A percentile compares a stretch with the other conserved stretches of the same genome.
Conservation (phyloP, 352 stramenopile species). For the Thalassiosira gravida region DNA sequence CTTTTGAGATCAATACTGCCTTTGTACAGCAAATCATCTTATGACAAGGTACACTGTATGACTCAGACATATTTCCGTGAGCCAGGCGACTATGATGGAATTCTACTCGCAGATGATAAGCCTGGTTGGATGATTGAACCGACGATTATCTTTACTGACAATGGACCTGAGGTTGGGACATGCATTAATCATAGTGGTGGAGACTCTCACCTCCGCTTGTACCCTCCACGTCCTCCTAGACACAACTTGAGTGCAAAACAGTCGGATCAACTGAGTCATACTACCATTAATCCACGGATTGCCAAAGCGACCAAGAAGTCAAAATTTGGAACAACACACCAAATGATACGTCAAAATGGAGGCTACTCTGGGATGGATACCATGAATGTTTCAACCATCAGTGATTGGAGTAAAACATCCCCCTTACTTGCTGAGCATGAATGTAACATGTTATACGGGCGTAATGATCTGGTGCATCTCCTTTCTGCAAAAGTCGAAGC, state of each 20-base stretch:
- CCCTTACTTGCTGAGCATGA: neutral
- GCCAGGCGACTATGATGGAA: neutral
- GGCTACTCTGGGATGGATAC: neutral
- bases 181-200: neutral
- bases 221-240: neutral
- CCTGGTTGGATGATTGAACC: no score
- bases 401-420: neutral
- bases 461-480: neutral
- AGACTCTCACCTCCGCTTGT: neutral
- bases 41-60: neutral
- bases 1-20: conserved; percentile 5
- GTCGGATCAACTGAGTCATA: neutral
- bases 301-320: neutral
- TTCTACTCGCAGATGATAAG: no score
- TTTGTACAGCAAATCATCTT: neutral
- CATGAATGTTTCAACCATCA: neutral
- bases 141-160: neutral
- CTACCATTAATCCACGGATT: neutral
- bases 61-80: neutral
- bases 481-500: conserved; percentile 4
- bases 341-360: neutral
- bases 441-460: neutral
- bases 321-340: no score
- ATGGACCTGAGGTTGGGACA: neutral
- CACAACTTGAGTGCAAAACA: neutral